phyloP scores from a whole-genome alignment of 371 early-diverging fungal genomes.

The Batrachochytrium dendrobatidis region DNA sequence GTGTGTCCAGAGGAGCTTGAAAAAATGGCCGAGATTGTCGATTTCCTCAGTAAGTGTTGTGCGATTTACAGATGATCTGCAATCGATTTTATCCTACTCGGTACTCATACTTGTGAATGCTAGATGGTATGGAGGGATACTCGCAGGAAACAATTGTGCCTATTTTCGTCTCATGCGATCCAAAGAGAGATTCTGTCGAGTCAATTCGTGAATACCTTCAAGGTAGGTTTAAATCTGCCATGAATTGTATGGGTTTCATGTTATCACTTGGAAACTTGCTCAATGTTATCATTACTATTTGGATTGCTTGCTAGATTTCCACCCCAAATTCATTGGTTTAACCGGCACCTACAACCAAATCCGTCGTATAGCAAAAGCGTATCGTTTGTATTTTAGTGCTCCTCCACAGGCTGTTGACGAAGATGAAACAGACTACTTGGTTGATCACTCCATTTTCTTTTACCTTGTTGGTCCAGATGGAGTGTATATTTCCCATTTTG shows the following conservation, averaged over 20 bases:
- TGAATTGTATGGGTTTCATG: background rate
- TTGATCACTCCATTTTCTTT: constrained; percentile 97
- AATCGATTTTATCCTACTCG: too few relatives aligned
- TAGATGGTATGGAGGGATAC: constrained; percentile 27
- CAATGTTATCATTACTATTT: background rate
- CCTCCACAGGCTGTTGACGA: constrained; percentile 69
- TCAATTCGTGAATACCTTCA: constrained; percentile 78
- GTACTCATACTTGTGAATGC: background rate
- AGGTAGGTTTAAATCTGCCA: constrained; percentile 27
- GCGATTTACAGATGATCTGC: background rate
- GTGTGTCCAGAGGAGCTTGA: constrained; percentile 98
- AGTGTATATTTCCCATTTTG: constrained; percentile 82
- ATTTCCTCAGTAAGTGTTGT: constrained; percentile 53
- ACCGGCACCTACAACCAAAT: constrained; percentile 85
- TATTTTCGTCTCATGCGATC: constrained; percentile 95
- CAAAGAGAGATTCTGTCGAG: constrained; percentile 83
- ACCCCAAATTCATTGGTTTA: constrained; percentile 82
- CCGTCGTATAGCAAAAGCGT: constrained; percentile 76
- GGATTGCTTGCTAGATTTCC: constrained; percentile 62
- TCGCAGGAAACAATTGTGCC: constrained; percentile 63
- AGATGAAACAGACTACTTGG: constrained; percentile 87
- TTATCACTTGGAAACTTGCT: background rate
- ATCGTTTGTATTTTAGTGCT: constrained; percentile 86
- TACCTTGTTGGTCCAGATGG: constrained; percentile 93
- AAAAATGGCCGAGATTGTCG: constrained; percentile 89